Conservation (phyloP, 257 asterid species). For the Jaltomata sinuosa region DNA sequence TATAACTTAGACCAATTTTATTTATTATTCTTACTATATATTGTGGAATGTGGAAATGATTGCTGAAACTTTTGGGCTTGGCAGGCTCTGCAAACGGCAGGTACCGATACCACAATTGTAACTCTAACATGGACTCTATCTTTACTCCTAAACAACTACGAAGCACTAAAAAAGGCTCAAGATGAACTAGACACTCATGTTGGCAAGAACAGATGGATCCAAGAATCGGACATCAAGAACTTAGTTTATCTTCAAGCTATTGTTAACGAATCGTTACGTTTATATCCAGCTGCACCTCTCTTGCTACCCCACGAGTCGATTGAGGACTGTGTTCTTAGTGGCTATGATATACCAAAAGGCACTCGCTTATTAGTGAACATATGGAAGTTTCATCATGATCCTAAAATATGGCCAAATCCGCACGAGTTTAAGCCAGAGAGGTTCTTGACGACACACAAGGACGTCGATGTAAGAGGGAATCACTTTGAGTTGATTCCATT, state of each 20-base stretch:
- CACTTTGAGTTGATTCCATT: slow-evolving; percentile 43
- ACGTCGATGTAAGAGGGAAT: slow-evolving; percentile 22
- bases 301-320: slow-evolving; percentile 11
- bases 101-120: not conserved
- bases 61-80: not conserved
- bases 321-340: slow-evolving; percentile 30
- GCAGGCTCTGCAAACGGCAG: not conserved
- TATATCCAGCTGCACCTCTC: slow-evolving; percentile 23
- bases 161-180: slow-evolving; percentile 17
- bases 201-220: slow-evolving; percentile 24
- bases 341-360: slow-evolving; percentile 31
- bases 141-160: slow-evolving; percentile 15
- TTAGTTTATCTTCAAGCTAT: slow-evolving; percentile 37
- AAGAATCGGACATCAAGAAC: slow-evolving; percentile 26
- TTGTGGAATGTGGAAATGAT: not conserved
- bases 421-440: slow-evolving; percentile 38
- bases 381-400: slow-evolving; percentile 35
- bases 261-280: slow-evolving; percentile 37
- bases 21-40: no score
- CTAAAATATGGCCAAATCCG: slow-evolving; percentile 37
- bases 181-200: slow-evolving; percentile 31
- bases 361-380: slow-evolving; percentile 30
- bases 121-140: not conserved
- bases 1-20: no score
- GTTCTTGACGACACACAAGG: slow-evolving; percentile 21